Base-by-base conservation (phyloP, 129 eudicot species). In the Oenanthe sinensis region DNA sequence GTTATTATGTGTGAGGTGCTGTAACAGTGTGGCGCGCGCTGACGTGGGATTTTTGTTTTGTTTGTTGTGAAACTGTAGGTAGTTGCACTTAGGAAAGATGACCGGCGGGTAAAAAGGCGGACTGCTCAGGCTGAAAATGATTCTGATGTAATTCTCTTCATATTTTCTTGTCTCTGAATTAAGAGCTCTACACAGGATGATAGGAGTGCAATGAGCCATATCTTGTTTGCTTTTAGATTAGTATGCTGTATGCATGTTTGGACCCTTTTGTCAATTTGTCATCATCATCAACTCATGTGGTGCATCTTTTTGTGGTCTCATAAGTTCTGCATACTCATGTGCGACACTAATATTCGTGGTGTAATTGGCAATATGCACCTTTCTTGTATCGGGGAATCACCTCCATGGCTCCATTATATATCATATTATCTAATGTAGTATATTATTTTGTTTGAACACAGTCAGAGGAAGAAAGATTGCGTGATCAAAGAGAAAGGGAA, bases 401-500 rank as follows among this genome's bases (percentile, higher is more conserved):
- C 72, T 33, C 72, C 72, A 67, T 12, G 6, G 19, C 72, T 33
- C 72, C 72, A 67, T 12, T 13, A 14, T 11, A 62, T 13, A 24
- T 30, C 22, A 15, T 67, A 26, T 67, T 15, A 4, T 67, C 12
- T 52, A 24, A 40, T 55, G 6, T 24, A 42, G 45, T 24, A 20
- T 77, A n/a, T 33, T 39, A 9, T 48, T 17, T 49, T 74, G 15
- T 67, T 79, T 2, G 13, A 60, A 60, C 15, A 77, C 85, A 94
- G 98, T 91, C 96, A n/a, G 97, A 94, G 80, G 98, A 91, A 94
- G 98, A 94, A 84, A 87, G 92, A 81, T 62, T 91, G 83, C 93
- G 96, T 81, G 98, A 94, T 78, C 98, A 91, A 84, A 85, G 87
- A 85, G 98, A 91, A 79, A 83, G 85, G 80, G 97, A 94, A 87